Percentiles rank a stretch among this genome's conserved stretches.
Evolutionary conservation across 306 rosid species (phyloP).

Genomic region (Lupinus albus): DNA sequence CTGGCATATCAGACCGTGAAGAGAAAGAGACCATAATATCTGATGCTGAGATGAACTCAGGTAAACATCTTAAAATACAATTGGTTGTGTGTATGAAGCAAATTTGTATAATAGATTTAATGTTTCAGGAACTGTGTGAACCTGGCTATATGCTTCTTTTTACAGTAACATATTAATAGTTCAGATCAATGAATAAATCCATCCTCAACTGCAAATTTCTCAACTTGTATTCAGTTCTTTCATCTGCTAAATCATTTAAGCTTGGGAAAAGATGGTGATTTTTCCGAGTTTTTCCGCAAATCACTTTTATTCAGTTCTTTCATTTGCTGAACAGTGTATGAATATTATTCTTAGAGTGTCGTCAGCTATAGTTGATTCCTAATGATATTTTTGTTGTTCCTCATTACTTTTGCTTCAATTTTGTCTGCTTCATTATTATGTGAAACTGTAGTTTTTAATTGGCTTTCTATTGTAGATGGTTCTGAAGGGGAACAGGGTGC

Average conservation of each 20-base stretch:
- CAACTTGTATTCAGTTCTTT: too few species aligned
- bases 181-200: too few species aligned
- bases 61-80: constrained; percentile 46
- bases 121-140: constrained; percentile 15
- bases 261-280: too few species aligned
- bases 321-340: neutral
- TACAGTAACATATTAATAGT: too few species aligned
- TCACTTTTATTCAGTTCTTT: too few species aligned
- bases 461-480: constrained; percentile 54
- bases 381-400: constrained; percentile 21
- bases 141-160: neutral
- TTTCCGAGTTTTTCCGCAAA: too few species aligned
- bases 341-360: constrained; percentile 9
- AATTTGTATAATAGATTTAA: constrained; percentile 1
- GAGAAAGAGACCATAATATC: constrained; percentile 39
- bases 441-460: neutral
- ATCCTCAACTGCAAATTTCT: too few species aligned
- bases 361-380: neutral
- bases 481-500: constrained; percentile 63
- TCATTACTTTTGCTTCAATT: constrained; percentile 15
- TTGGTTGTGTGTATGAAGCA: constrained; percentile 20
- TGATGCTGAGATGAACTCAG: constrained; percentile 59
- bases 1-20: constrained; percentile 61
- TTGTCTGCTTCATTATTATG: neutral
- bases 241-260: too few species aligned